Evolutionary conservation across 441 rosid species (phyloP).

Genomic region (Bruguiera hainesii): DNA sequence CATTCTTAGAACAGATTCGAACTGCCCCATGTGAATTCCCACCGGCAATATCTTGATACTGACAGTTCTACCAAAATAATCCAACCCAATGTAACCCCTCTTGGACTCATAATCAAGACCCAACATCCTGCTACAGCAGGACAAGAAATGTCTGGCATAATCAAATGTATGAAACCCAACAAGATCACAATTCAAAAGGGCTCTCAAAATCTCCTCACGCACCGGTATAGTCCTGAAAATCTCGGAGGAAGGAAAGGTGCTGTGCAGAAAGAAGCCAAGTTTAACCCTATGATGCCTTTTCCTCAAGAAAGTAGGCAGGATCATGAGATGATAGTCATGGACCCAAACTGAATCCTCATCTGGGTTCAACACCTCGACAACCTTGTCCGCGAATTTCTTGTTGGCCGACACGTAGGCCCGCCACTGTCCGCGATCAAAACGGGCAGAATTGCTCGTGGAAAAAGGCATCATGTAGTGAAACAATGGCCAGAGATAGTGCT

Average conservation of each 20-base stretch:
- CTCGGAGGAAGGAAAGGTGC: conserved; percentile 77
- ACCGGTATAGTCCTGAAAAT: conserved; percentile 66
- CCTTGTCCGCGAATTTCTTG: conserved; percentile 57
- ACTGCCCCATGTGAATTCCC: conserved; percentile 78
- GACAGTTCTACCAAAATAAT: conserved; percentile 72
- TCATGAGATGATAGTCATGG: conserved; percentile 82
- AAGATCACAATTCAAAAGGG: conserved; percentile 72
- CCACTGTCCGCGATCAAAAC: conserved; percentile 59
- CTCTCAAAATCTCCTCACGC: conserved; percentile 62
- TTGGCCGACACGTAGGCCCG: conserved; percentile 59
- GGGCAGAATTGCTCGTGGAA: conserved; percentile 46
- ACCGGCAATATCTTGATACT: conserved; percentile 68
- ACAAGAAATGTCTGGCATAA: conserved; percentile 83
- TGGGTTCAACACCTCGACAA: conserved; percentile 54
- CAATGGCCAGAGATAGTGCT: conserved; percentile 85
- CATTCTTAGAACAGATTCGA: conserved; percentile 40
- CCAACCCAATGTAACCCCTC: conserved; percentile 80
- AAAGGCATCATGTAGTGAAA: conserved; percentile 68
- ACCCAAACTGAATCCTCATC: conserved; percentile 80
- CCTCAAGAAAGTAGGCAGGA: conserved; percentile 62
- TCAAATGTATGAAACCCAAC: conserved; percentile 83
- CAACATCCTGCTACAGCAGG: conserved; percentile 77
- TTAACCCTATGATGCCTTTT: conserved; percentile 46
- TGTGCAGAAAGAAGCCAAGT: conserved; percentile 68
- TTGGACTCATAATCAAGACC: conserved; percentile 75